phyloP scores from a whole-genome alignment of 179 eudicot genomes.

The Silene coronaria region DNA sequence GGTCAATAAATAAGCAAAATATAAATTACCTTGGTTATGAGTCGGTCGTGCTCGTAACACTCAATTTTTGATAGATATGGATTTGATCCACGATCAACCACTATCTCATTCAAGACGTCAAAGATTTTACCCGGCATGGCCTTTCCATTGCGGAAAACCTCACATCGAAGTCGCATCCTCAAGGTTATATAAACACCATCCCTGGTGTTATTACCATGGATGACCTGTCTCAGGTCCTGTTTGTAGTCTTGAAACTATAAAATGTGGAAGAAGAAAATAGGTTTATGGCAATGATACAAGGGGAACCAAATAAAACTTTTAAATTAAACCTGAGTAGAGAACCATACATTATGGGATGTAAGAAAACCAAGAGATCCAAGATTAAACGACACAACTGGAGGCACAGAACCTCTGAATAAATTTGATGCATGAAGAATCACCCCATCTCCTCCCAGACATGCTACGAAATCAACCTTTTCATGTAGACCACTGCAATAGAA shows the following conservation, averaged over 20 bases:
- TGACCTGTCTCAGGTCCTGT: conserved; percentile 69
- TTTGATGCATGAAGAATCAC: conserved; percentile 96
- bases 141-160: conserved; percentile 79
- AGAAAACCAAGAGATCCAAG: conserved; percentile 99
- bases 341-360: conserved; percentile 71
- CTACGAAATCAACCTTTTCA: conserved; percentile 92
- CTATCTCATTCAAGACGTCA: conserved; percentile 89
- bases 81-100: conserved; percentile 98
- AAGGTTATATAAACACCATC: conserved; percentile 97
- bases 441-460: conserved; percentile 97
- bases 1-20: neutral
- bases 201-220: conserved; percentile 79
- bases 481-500: conserved; percentile 69
- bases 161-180: conserved; percentile 94
- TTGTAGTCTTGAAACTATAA: conserved; percentile 77
- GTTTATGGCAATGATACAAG: neutral
- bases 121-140: conserved; percentile 90
- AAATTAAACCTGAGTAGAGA: conserved; percentile 20
- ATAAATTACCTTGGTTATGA: conserved; percentile 74
- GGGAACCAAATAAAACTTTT: neutral
- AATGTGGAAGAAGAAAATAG: conserved; percentile 3
- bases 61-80: conserved; percentile 94
- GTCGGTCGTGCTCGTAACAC: conserved; percentile 90
- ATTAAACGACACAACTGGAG: conserved; percentile 95
- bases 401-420: conserved; percentile 82